A percentile compares a stretch with the other conserved stretches of the same genome.
phyloP scores from a whole-genome alignment of 2,329 filamentous ascomycete genomes.

The Cucurbitaria berberidis region DNA sequence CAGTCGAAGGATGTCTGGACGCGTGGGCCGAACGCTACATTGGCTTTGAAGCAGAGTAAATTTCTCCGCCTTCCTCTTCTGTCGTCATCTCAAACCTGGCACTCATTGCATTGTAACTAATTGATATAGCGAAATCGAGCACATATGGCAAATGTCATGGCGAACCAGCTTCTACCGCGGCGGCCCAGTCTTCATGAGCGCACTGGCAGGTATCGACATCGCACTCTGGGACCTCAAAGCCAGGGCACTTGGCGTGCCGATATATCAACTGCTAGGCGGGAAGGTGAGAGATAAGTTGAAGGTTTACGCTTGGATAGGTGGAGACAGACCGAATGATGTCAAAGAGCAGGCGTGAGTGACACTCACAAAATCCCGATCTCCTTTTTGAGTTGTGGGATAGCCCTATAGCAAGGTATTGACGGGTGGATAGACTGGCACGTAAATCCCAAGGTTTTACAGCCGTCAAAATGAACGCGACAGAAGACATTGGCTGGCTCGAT shows the following conservation, averaged over 20 bases:
- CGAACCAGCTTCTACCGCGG: conserved; percentile 75
- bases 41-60: conserved; percentile 73
- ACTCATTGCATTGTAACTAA: not conserved
- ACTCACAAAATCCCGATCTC: not conserved
- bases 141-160: conserved; percentile 79
- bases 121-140: conserved; percentile 72
- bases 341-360: conserved; percentile 63
- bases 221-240: conserved; percentile 81
- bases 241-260: conserved; percentile 67
- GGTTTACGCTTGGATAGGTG: conserved; percentile 81
- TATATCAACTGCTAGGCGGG: conserved; percentile 76
- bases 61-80: not conserved
- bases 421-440: conserved; percentile 56
- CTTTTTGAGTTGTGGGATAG: not conserved
- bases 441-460: conserved; percentile 68
- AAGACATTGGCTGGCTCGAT: conserved; percentile 78
- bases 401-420: not conserved
- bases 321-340: conserved; percentile 72
- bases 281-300: conserved; percentile 73
- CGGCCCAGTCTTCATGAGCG: conserved; percentile 81
- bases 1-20: conserved; percentile 75
- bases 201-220: conserved; percentile 78
- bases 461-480: conserved; percentile 82
- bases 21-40: conserved; percentile 67
- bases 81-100: not conserved